phyloP scores from a whole-genome alignment of 495 filamentous ascomycete genomes.

The Daldinia loculata region DNA sequence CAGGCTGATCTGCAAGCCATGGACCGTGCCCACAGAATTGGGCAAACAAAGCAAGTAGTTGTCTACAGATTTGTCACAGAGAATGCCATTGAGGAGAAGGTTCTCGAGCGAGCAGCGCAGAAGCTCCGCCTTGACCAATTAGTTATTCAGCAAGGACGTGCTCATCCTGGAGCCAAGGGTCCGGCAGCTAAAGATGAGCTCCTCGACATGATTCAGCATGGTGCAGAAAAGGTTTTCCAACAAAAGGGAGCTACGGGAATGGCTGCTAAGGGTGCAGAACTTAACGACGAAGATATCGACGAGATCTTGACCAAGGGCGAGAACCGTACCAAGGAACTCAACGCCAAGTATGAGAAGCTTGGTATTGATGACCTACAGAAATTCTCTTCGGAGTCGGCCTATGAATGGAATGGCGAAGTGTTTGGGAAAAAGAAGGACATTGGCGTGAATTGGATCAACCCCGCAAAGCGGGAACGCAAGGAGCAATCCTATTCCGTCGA shows the following conservation, averaged over 20 bases:
- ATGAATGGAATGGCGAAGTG: constrained; percentile 98
- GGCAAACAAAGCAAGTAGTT: constrained; percentile 96
- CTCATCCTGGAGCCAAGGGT: constrained; percentile 88
- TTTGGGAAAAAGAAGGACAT: constrained; percentile 96
- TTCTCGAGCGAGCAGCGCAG: constrained; percentile 95
- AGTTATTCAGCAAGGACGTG: constrained; percentile 98
- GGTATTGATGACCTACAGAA: constrained; percentile 98
- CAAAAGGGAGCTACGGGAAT: constrained; percentile 68
- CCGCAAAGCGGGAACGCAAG: constrained; percentile 97
- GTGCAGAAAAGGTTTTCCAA: constrained; percentile 91
- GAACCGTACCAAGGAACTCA: constrained; percentile 86
- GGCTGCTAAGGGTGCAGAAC: constrained; percentile 65
- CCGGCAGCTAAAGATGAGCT: constrained; percentile 94
- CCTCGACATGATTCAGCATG: constrained; percentile 97
- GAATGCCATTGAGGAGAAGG: constrained; percentile 98
- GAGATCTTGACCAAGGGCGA: constrained; percentile 86
- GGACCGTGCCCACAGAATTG: constrained; percentile 98
- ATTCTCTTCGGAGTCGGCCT: constrained; percentile 94
- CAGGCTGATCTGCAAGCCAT: constrained; percentile 98
- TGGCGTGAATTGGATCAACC: constrained; percentile 97
- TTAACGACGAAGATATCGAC: constrained; percentile 90
- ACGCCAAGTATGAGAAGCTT: constrained; percentile 94
- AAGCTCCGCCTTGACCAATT: constrained; percentile 97
- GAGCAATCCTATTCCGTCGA: constrained; percentile 98
- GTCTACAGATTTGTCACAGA: constrained; percentile 98